These are phyloP conservation scores for Aureobasidium sp. DNA, from an alignment of 2,329 filamentous ascomycete species.

Conservation along the genomic window DNA sequence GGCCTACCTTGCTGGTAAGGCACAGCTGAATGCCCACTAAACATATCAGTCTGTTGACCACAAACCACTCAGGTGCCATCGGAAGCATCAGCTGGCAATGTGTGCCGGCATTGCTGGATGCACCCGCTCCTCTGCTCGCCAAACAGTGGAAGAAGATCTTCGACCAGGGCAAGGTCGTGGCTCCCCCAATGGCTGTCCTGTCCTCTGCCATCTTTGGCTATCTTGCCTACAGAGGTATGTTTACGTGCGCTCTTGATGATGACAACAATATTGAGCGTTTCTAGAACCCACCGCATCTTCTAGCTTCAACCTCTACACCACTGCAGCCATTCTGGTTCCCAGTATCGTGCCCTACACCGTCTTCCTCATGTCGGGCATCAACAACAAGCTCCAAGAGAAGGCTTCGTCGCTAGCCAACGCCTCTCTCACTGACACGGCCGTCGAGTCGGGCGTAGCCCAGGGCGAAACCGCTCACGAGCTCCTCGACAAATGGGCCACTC, in stretches of 20 bases:
- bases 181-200: conserved; percentile 33
- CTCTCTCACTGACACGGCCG: conserved; percentile 30
- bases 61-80: neutral
- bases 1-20: conserved; percentile 36
- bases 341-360: conserved; percentile 46
- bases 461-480: conserved; percentile 42
- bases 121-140: conserved; percentile 46
- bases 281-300: conserved; percentile 23
- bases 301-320: conserved; percentile 36
- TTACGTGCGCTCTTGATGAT: neutral
- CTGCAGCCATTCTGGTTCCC: conserved; percentile 38
- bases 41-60: neutral
- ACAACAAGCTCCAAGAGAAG: conserved; percentile 40
- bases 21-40: neutral
- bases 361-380: conserved; percentile 38
- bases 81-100: conserved; percentile 4
- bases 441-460: conserved; percentile 30
- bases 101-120: conserved; percentile 47
- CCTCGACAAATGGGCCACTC: conserved; percentile 45
- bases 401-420: conserved; percentile 31
- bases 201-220: conserved; percentile 36
- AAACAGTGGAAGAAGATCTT: conserved; percentile 45
- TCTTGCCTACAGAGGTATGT: conserved; percentile 36
- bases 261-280: neutral
- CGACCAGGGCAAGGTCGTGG: conserved; percentile 31